These are phyloP conservation scores for Apiotrichum gracile DNA, from an alignment of 1,284 basidiomycete species.

Conservation along the genomic window DNA sequence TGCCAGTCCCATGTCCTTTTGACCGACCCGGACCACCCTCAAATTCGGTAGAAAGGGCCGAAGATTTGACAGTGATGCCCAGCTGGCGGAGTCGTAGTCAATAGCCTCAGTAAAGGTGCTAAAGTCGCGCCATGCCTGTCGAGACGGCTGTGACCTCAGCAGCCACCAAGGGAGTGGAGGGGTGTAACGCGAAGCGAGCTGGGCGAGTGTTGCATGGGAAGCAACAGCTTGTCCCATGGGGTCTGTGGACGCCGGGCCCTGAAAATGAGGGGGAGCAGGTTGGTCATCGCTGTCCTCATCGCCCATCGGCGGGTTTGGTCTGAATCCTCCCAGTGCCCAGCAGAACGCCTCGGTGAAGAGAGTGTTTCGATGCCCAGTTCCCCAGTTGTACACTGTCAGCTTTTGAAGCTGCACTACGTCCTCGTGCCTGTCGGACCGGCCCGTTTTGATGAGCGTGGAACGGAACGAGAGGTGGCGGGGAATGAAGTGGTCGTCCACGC, in stretches of 20 bases:
- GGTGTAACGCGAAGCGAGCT: too few relatives aligned
- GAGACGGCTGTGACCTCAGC: too few relatives aligned
- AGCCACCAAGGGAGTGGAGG: too few relatives aligned
- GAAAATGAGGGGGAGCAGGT: too few relatives aligned
- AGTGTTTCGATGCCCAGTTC: neutral
- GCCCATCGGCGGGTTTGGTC: too few relatives aligned
- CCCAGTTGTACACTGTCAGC: neutral
- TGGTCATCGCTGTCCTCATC: too few relatives aligned
- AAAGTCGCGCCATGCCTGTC: too few relatives aligned
- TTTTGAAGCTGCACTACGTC: too few relatives aligned
- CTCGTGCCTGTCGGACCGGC: too few relatives aligned
- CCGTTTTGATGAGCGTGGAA: neutral
- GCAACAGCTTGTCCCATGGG: too few relatives aligned
- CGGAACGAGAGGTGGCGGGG: neutral
- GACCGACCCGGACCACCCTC: neutral
- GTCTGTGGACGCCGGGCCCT: too few relatives aligned
- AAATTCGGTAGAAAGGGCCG: neutral
- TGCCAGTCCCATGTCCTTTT: neutral
- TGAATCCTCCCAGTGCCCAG: neutral
- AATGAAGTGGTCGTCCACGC: neutral
- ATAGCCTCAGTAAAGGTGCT: neutral
- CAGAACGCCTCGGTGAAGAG: neutral
- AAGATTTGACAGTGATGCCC: neutral
- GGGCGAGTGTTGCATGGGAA: too few relatives aligned
- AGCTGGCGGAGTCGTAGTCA: neutral